phyloP scores from a whole-genome alignment of 1,284 basidiomycete species.

The Naganishia sp. region DNA sequence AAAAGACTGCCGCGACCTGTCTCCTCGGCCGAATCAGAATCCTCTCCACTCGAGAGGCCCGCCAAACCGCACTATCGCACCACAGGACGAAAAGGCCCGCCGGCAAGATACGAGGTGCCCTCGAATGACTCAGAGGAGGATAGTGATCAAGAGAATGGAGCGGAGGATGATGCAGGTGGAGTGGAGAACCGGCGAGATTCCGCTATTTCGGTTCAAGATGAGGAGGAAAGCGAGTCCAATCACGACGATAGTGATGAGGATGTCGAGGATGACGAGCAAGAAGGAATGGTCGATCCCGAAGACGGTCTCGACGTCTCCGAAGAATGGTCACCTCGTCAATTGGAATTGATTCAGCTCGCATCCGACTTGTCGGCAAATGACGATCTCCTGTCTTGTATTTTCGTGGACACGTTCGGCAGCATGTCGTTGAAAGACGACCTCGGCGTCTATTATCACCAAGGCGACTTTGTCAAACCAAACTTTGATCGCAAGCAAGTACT shows the following conservation, averaged over 20 bases:
- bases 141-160: background rate
- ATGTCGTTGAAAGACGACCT: constrained; percentile 32
- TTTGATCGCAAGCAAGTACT: constrained; percentile 39
- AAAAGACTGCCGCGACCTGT: constrained; percentile 7
- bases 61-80: background rate
- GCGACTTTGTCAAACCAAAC: constrained; percentile 43
- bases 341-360: constrained; percentile 35
- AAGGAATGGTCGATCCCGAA: background rate
- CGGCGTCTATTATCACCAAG: constrained; percentile 50
- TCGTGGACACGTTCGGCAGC: constrained; percentile 43
- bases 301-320: background rate
- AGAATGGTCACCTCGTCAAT: constrained; percentile 9
- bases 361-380: constrained; percentile 52
- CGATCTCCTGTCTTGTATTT: constrained; percentile 51
- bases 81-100: constrained; percentile 23
- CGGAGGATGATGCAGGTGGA: background rate
- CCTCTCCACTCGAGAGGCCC: background rate
- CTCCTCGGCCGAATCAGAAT: background rate
- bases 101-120: background rate
- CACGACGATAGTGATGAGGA: background rate
- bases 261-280: background rate
- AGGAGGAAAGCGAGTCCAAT: background rate
- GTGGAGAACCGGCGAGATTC: background rate
- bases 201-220: background rate
- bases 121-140: background rate